Evolutionary conservation across 176 grass and related monocot species (phyloP), one percentile per base, ranked within the genome.

Genomic region (Bolboschoenus planiculmis): DNA sequence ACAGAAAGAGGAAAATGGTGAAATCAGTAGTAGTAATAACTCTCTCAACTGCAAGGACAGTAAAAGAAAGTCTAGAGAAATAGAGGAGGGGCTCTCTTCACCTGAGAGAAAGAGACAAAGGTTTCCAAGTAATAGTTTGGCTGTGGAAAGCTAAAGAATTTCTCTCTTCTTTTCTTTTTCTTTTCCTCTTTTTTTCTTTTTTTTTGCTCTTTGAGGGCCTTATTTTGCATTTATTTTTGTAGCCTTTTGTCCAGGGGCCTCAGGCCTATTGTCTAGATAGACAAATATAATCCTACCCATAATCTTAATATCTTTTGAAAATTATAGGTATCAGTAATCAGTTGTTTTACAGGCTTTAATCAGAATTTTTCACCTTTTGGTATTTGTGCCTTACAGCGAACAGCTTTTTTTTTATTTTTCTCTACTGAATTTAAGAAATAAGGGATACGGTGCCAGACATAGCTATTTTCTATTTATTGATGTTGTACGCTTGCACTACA

Each of bases 41-140:
- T 76, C 71, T 31, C 5, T 48, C 5, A 78, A 56, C 46, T 58
- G 84, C 36, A 63, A 63, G 7, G 82, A 56, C 85, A 90, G 81
- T 68, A 97, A 92, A 86, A 86, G 91, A 82, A 92, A 90, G 43
- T 85, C 72, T 10, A 80, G 83, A 14, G 85, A 56, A 34, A 62
- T 89, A 76, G 86, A 87, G 63, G 93, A 89, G 67, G 89, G 68
- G 27, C 73, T 90, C 50, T 79, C 90, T 79, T 82, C 90, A 75
- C 85, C 90, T 63, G 88, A 88, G 79, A 96, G 84, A 82, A 88
- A 78, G 54, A 97, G 81, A 35, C 81, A 87, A 18, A 93, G 93
- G 58, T 87, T 97, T 78, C 75, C 90, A 18, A 83, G 65, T 63
- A 89, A 81, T 85, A 60, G 79, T 67, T 40, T 97, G 83, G 76